Base-by-base conservation (phyloP, 805 yeast species). In the Spencermartinsiella europaea region DNA sequence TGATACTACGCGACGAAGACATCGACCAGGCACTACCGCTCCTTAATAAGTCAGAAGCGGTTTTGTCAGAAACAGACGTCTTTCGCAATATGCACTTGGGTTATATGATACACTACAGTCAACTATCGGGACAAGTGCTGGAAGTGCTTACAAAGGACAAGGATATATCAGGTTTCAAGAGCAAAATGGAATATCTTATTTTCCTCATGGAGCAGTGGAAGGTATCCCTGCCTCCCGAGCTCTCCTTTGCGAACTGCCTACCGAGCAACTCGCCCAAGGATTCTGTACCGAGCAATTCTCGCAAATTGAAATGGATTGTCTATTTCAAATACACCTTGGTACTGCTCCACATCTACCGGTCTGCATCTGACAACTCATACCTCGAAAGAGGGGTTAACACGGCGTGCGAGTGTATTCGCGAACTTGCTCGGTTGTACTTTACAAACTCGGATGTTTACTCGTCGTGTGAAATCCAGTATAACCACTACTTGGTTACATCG, bases 401-500 rank as follows among this genome's bases (percentile, higher is more conserved):
- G 5, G 55, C 61, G 4, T 42, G 57, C 12, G 55, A 49, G 25
- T 53, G 58, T 12, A 52, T 58, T 14, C 48, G 53, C 8, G 56
- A 49, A 44, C 51, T 58, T 1, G 53, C 40, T 2, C 46, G 55
- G 2, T 44, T 58, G 1, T 55, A 48, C 21, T 50, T 48, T 25
- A n/a, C n/a, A n/a, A 44, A 55, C 31, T 43, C 54, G 4, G 58
- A 48, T 16, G 41, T 53, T 15, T 57, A 57, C 48, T 17, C 47
- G 12, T 42, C 47, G 4, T 57, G 58, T 34, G 56, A 52, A 34
- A 48, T 57, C 16, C 62, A 57, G 42, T 58, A 58, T 45, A 57
- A 54, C 42, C 57, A 58, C 25, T 57, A 57, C 35, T 39, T 58
- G 38, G 48, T 58, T 8, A 49, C 61, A 3, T 54, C 60, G 3